phyloP scores from a whole-genome alignment of 345 rosid species.

The Durio zibethinus region DNA sequence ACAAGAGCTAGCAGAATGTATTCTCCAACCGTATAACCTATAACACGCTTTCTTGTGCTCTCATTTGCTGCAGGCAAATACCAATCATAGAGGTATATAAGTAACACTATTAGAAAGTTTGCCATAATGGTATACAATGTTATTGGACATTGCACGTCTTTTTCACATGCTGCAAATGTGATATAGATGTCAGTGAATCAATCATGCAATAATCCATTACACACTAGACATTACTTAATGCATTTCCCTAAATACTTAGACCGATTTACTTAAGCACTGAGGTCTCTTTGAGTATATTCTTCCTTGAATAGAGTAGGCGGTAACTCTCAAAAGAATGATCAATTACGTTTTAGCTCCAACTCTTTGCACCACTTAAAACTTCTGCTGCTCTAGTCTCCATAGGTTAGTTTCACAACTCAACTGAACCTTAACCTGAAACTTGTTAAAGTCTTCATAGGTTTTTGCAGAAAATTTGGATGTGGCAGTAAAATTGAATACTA shows the following conservation, averaged over 20 bases:
- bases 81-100: not conserved
- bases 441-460: not conserved
- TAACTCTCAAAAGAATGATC: not conserved
- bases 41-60: too few relatives aligned
- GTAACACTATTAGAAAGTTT: not conserved
- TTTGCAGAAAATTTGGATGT: not conserved
- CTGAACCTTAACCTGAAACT: not conserved
- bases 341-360: not conserved
- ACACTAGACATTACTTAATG: not conserved
- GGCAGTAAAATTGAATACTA: not conserved
- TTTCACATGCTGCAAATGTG: not conserved
- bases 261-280: not conserved
- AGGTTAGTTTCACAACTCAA: not conserved
- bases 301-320: not conserved
- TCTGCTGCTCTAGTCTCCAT: not conserved
- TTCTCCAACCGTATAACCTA: too few relatives aligned
- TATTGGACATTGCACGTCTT: not conserved
- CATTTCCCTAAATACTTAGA: not conserved
- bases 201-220: not conserved
- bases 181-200: not conserved
- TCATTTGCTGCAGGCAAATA: conserved; percentile 68
- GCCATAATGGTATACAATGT: not conserved
- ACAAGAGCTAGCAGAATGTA: too few relatives aligned
- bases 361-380: not conserved
- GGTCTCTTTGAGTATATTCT: not conserved